Evolutionary conservation across 2,329 filamentous ascomycete species (phyloP).

Genomic region (Alternaria postmessia): DNA sequence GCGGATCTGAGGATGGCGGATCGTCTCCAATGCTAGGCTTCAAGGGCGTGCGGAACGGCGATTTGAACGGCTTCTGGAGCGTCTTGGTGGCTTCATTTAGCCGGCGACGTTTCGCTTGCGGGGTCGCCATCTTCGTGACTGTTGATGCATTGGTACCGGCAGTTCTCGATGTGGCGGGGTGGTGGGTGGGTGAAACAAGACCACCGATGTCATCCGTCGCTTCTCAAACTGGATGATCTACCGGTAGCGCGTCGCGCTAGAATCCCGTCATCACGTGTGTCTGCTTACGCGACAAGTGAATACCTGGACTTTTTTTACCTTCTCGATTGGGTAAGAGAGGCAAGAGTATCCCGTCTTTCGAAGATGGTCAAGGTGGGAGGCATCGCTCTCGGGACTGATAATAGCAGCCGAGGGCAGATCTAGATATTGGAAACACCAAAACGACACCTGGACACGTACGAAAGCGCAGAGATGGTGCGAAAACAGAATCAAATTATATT

Average conservation of each 20-base stretch:
- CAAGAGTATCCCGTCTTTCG: neutral
- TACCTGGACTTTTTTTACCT: neutral
- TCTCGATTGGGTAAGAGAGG: neutral
- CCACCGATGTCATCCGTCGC: conserved; percentile 12
- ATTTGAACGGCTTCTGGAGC: conserved; percentile 75
- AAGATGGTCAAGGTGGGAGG: neutral
- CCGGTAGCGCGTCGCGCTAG: conserved; percentile 5
- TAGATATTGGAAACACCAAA: neutral
- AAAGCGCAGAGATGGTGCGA: neutral
- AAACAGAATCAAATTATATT: neutral
- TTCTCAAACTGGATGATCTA: conserved; percentile 2
- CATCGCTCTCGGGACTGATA: neutral
- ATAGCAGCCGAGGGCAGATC: neutral
- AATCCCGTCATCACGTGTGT: conserved; percentile 15
- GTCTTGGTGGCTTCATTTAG: conserved; percentile 65
- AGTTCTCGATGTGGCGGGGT: neutral
- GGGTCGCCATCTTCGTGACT: conserved; percentile 55
- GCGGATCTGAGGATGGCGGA: conserved; percentile 37
- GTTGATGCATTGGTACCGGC: conserved; percentile 21
- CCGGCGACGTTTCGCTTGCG: conserved; percentile 69
- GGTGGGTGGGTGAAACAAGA: neutral
- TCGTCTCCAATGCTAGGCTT: conserved; percentile 35
- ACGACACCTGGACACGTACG: neutral
- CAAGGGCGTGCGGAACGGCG: conserved; percentile 65
- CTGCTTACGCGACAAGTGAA: neutral